Percentiles rank a stretch among this genome's conserved stretches.
phyloP scores from a whole-genome alignment of 2,329 filamentous ascomycete species.

The Colletotrichum acutatum region DNA sequence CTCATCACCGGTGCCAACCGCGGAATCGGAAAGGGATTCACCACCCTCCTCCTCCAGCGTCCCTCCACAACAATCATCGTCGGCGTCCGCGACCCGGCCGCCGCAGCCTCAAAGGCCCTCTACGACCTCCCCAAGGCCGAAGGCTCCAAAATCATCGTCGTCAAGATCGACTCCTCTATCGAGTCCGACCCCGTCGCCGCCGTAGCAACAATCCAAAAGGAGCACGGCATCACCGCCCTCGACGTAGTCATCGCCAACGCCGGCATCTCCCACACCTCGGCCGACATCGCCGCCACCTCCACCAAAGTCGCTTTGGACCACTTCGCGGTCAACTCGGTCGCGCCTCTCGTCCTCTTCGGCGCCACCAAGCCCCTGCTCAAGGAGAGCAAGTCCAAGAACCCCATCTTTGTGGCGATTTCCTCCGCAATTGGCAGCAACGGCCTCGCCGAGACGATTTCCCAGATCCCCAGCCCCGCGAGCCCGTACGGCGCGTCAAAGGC shows the following conservation, averaged over 20 bases:
- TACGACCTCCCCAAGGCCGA: conserved; percentile 46
- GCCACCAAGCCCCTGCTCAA: conserved; percentile 43
- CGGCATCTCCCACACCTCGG: conserved; percentile 43
- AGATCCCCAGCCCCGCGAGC: conserved; percentile 15
- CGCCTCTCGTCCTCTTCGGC: conserved; percentile 33
- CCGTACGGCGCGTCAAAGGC: conserved; percentile 37
- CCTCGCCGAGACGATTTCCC: background rate
- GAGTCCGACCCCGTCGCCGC: conserved; percentile 46
- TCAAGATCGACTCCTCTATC: conserved; percentile 53
- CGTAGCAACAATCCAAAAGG: conserved; percentile 41
- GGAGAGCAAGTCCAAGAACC: conserved; percentile 16
- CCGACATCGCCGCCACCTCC: conserved; percentile 40
- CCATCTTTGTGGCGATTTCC: conserved; percentile 43
- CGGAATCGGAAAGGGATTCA: conserved; percentile 28
- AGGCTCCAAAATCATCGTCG: conserved; percentile 50
- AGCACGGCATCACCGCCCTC: conserved; percentile 51
- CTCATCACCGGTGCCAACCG: conserved; percentile 48
- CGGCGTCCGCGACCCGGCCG: conserved; percentile 47
- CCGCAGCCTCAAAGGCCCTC: conserved; percentile 45
- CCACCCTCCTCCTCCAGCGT: conserved; percentile 9
- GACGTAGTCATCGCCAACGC: conserved; percentile 67
- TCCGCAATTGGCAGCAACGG: conserved; percentile 40
- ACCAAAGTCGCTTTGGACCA: conserved; percentile 44
- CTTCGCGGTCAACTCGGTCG: conserved; percentile 50
- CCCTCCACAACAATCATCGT: conserved; percentile 50